These are phyloP conservation scores for Agrocybe pediades DNA, from an alignment of 768 basidiomycete genomes.

Conservation along the genomic window DNA sequence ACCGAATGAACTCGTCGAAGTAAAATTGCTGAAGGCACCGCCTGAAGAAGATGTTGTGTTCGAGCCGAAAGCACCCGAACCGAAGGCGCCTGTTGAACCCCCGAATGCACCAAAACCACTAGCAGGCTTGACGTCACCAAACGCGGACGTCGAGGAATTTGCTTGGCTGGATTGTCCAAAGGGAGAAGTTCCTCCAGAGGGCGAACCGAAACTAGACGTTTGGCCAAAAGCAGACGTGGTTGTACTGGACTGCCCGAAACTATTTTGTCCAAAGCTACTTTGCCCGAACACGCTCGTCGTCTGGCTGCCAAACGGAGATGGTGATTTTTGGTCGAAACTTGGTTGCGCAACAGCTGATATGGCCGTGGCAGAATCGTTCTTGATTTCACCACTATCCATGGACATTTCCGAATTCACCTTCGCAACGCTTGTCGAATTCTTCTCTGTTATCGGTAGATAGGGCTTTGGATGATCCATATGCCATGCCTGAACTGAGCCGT, in stretches of 20 bases:
- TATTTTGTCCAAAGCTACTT: slow-evolving; percentile 23
- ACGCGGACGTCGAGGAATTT: slow-evolving; percentile 25
- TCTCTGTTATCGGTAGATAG: slow-evolving; percentile 57
- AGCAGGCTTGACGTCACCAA: slow-evolving; percentile 20
- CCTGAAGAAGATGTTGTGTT: slow-evolving; percentile 13
- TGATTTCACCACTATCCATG: slow-evolving; percentile 9
- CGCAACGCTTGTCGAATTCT: slow-evolving; percentile 15
- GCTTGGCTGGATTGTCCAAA: slow-evolving; percentile 24
- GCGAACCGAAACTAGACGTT: slow-evolving; percentile 20
- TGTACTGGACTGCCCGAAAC: slow-evolving; percentile 18
- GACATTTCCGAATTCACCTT: slow-evolving; percentile 8
- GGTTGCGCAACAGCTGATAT: slow-evolving; percentile 22
- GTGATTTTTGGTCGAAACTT: slow-evolving; percentile 22
- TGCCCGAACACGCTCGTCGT: slow-evolving; percentile 24
- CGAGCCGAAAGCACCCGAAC: slow-evolving; percentile 15
- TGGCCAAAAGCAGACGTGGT: slow-evolving; percentile 29
- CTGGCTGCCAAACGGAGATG: slow-evolving; percentile 24
- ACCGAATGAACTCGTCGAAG: slow-evolving; percentile 25
- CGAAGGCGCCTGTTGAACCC: slow-evolving; percentile 15
- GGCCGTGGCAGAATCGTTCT: slow-evolving; percentile 25
- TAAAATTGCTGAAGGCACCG: slow-evolving; percentile 17
- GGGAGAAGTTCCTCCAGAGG: slow-evolving; percentile 11
- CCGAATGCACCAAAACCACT: slow-evolving; percentile 26
- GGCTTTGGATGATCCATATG: slow-evolving; percentile 59
- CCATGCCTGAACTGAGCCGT: slow-evolving; percentile 80